Percentiles rank a stretch among this genome's conserved stretches.
phyloP scores from a whole-genome alignment of 306 rosid genomes.

The Delonix regia region DNA sequence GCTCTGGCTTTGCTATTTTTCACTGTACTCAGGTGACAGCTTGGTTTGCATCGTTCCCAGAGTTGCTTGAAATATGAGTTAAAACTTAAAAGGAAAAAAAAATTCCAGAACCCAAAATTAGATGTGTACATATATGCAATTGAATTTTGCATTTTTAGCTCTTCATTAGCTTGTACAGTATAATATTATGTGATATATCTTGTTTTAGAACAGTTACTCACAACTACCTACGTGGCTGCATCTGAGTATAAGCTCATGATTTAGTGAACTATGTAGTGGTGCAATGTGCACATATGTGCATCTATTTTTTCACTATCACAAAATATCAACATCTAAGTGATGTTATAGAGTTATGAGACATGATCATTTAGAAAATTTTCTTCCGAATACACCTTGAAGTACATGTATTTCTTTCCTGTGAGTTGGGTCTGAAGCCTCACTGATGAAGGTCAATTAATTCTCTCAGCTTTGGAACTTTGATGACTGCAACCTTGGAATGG shows the following conservation, averaged over 20 bases:
- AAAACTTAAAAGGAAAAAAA: too few species aligned
- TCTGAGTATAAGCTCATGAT: neutral
- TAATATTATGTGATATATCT: neutral
- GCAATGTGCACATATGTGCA: neutral
- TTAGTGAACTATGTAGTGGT: neutral
- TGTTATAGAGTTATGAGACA: neutral
- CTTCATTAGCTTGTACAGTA: neutral
- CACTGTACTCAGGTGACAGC: slow-evolving; percentile 82
- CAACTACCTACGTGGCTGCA: neutral
- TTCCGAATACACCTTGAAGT: neutral
- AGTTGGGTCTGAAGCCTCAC: neutral
- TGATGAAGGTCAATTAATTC: slow-evolving; percentile 31
- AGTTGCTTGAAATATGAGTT: neutral
- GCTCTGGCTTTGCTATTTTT: slow-evolving; percentile 80
- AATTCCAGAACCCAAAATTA: too few species aligned
- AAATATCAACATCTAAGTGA: neutral
- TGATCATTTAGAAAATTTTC: neutral
- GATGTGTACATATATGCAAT: too few species aligned
- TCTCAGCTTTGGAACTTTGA: slow-evolving; percentile 84
- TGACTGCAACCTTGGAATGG: slow-evolving; percentile 94
- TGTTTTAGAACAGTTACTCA: neutral
- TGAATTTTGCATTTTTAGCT: neutral
- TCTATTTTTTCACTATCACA: neutral
- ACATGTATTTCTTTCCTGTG: slow-evolving; percentile 10
- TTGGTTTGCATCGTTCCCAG: slow-evolving; percentile 2